Conservation (phyloP, 2,329 filamentous ascomycete genomes). For the Aurifilum marmelostoma region DNA sequence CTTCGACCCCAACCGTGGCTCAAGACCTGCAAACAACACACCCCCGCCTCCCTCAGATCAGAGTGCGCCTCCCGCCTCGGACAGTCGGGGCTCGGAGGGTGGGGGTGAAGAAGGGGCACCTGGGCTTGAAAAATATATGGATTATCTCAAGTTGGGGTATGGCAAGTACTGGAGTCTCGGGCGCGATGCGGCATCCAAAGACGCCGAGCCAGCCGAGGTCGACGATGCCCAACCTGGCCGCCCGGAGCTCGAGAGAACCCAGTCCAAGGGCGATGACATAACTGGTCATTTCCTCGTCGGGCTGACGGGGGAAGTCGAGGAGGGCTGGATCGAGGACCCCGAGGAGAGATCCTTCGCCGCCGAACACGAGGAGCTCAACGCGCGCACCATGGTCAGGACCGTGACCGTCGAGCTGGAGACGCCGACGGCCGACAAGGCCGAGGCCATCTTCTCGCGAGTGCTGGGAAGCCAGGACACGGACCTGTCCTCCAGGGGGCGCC, state of each 20-base stretch:
- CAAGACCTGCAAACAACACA: slow-evolving; percentile 7
- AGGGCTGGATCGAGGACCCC: slow-evolving; percentile 39
- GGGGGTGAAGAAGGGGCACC: slow-evolving; percentile 38
- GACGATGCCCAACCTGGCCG: slow-evolving; percentile 25
- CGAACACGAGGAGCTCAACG: slow-evolving; percentile 44
- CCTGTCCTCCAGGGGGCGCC: slow-evolving; percentile 22
- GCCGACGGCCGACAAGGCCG: slow-evolving; percentile 43
- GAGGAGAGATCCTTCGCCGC: slow-evolving; percentile 38
- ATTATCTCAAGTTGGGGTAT: slow-evolving; percentile 69
- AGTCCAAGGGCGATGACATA: slow-evolving; percentile 30
- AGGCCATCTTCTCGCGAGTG: slow-evolving; percentile 51
- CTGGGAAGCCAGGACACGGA: slow-evolving; percentile 46
- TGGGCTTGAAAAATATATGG: slow-evolving; percentile 59
- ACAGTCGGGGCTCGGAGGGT: not conserved
- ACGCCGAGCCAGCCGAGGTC: not conserved
- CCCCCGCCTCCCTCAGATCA: not conserved
- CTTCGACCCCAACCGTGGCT: slow-evolving; percentile 19
- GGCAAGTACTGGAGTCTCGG: slow-evolving; percentile 65
- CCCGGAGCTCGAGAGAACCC: slow-evolving; percentile 13
- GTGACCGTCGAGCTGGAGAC: slow-evolving; percentile 67
- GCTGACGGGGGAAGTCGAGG: slow-evolving; percentile 65
- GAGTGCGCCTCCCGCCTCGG: slow-evolving; percentile 14
- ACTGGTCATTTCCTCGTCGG: slow-evolving; percentile 67
- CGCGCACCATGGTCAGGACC: slow-evolving; percentile 66
- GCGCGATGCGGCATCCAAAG: slow-evolving; percentile 18